A percentile compares a stretch with the other conserved stretches of the same genome.
These are phyloP conservation scores for Scleroderma bovista DNA, from an alignment of 768 basidiomycete species.

Conservation along the genomic window DNA sequence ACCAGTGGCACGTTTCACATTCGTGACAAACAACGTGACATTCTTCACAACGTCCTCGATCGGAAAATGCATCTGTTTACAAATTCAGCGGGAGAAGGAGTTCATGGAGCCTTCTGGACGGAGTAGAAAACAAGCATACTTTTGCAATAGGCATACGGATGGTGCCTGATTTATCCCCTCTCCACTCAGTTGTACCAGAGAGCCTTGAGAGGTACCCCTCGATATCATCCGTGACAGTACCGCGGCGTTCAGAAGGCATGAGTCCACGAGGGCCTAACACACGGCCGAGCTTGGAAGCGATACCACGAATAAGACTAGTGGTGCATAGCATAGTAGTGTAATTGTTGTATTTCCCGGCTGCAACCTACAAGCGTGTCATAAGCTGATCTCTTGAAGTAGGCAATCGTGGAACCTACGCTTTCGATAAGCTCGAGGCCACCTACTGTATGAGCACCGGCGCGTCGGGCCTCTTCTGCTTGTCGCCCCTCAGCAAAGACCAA, in stretches of 20 bases:
- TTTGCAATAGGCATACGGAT: constrained; percentile 79
- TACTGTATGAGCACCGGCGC: constrained; percentile 84
- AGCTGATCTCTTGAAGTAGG: background rate
- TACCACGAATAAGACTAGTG: constrained; percentile 67
- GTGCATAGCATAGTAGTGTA: constrained; percentile 79
- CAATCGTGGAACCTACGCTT: constrained; percentile 48
- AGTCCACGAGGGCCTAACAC: constrained; percentile 84
- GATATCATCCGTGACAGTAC: constrained; percentile 90
- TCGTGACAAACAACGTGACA: constrained; percentile 65
- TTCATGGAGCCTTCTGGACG: background rate
- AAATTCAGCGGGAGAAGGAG: background rate
- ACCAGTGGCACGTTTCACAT: constrained; percentile 72
- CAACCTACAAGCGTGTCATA: constrained; percentile 46
- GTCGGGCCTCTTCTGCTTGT: constrained; percentile 75
- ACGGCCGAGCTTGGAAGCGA: constrained; percentile 76
- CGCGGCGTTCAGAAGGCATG: constrained; percentile 92
- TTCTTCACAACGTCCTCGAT: constrained; percentile 75
- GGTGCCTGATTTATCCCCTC: constrained; percentile 80
- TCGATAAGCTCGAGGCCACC: constrained; percentile 88
- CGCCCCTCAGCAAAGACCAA: constrained; percentile 92
- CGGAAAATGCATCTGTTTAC: constrained; percentile 62
- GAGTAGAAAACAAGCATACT: constrained; percentile 36
- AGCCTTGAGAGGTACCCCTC: constrained; percentile 75
- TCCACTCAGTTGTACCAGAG: constrained; percentile 87
- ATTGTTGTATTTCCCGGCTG: constrained; percentile 63